Evolutionary conservation across 23 red algal species (phyloP).

Genomic region (Cyanidioschyzon merolae): DNA sequence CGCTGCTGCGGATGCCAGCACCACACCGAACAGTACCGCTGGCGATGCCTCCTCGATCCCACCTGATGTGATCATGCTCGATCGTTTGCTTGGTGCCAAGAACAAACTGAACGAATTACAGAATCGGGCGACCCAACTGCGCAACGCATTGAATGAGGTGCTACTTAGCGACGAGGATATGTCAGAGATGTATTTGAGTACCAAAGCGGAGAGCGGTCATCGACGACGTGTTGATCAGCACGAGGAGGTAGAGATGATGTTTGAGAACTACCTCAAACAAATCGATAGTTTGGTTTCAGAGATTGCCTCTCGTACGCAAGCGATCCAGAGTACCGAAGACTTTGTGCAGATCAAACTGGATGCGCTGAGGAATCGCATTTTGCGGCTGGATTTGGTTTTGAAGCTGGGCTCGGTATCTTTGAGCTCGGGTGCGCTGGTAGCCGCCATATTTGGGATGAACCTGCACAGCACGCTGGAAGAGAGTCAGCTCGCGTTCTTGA

Average conservation of each 20-base stretch:
- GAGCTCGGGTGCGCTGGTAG: slow-evolving; percentile 50
- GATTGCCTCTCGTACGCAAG: slow-evolving; percentile 42
- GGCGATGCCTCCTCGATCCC: not conserved
- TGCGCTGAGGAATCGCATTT: slow-evolving; percentile 89
- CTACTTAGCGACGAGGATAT: slow-evolving; percentile 92
- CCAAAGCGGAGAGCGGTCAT: slow-evolving; percentile 48
- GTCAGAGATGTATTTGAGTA: slow-evolving; percentile 89
- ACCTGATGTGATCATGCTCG: slow-evolving; percentile 28
- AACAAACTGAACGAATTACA: slow-evolving; percentile 87
- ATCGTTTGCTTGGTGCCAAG: slow-evolving; percentile 79
- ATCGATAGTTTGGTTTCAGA: slow-evolving; percentile 72
- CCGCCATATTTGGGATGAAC: slow-evolving; percentile 96
- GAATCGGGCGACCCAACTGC: slow-evolving; percentile 39
- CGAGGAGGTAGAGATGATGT: slow-evolving; percentile 99
- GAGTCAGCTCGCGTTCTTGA: slow-evolving; percentile 60
- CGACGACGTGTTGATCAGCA: slow-evolving; percentile 72
- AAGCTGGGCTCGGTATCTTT: slow-evolving; percentile 83
- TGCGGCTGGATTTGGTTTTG: slow-evolving; percentile 82
- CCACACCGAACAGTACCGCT: not conserved
- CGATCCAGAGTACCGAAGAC: slow-evolving; percentile 78
- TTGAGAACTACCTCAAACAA: slow-evolving; percentile 96
- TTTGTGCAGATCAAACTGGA: slow-evolving; percentile 92
- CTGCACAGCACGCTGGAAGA: slow-evolving; percentile 77
- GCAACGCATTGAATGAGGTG: slow-evolving; percentile 74
- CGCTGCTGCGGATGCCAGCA: not conserved